Percentiles rank a stretch among this genome's conserved stretches.
Conservation (phyloP, 129 eudicot genomes). For the Calendula officinalis region DNA sequence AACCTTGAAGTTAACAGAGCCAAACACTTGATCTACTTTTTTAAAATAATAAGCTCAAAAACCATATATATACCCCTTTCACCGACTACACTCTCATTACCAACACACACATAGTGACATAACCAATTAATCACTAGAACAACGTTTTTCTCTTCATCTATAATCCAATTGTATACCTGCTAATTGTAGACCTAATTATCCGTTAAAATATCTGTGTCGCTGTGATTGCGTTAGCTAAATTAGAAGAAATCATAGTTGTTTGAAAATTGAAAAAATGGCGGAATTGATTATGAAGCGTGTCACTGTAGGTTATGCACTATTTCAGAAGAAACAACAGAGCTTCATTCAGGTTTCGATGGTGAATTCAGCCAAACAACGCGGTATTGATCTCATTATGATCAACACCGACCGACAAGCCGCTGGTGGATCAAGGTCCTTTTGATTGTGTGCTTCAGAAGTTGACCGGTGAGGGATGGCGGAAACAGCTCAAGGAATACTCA, state of each 20-base stretch:
- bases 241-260: too few species aligned
- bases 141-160: too few species aligned
- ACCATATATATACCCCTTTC: slow-evolving; percentile 28
- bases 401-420: slow-evolving; percentile 42
- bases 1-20: too few species aligned
- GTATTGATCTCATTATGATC: slow-evolving; percentile 62
- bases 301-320: slow-evolving; percentile 66
- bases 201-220: too few species aligned
- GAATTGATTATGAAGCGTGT: slow-evolving; percentile 33
- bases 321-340: slow-evolving; percentile 68
- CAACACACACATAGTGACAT: slow-evolving; percentile 7
- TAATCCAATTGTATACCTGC: too few species aligned
- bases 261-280: neutral
- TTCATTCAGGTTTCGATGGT: slow-evolving; percentile 54
- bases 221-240: too few species aligned
- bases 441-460: slow-evolving; percentile 71
- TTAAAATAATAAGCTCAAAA: too few species aligned
- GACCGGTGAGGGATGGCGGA: slow-evolving; percentile 64
- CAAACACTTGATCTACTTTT: too few species aligned
- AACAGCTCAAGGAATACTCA: slow-evolving; percentile 45
- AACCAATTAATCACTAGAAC: neutral
- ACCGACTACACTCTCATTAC: slow-evolving; percentile 7
- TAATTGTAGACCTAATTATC: neutral
- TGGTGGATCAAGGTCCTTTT: slow-evolving; percentile 73
- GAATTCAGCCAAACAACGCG: slow-evolving; percentile 40